Percentiles rank a stretch among this genome's conserved stretches.
These are phyloP conservation scores for Scutellaria barbata DNA, from an alignment of 257 asterid species.

Conservation along the genomic window DNA sequence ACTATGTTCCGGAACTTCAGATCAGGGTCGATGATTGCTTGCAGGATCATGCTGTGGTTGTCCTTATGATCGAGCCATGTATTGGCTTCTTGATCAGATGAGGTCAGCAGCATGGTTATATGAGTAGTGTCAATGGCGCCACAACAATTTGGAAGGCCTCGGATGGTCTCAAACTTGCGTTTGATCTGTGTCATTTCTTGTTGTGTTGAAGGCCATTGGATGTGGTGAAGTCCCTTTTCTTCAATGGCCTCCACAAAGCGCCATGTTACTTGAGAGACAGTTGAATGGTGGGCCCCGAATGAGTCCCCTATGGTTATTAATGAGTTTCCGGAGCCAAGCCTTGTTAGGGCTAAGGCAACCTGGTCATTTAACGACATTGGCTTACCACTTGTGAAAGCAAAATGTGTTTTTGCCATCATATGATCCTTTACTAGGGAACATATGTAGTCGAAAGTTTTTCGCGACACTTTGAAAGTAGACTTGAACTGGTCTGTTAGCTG, in stretches of 20 bases:
- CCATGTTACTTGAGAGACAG: constrained; percentile 94
- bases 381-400: constrained; percentile 62
- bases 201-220: constrained; percentile 76
- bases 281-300: constrained; percentile 81
- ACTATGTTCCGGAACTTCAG: constrained; percentile 67
- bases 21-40: constrained; percentile 77
- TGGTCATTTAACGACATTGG: constrained; percentile 75
- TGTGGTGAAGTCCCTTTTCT: constrained; percentile 63
- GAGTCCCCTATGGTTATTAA: constrained; percentile 79
- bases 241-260: constrained; percentile 93
- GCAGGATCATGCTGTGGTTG: constrained; percentile 86
- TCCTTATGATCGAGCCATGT: constrained; percentile 65
- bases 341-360: constrained; percentile 77
- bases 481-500: constrained; percentile 55
- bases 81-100: constrained; percentile 67
- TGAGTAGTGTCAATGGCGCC: constrained; percentile 84
- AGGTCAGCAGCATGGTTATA: constrained; percentile 67
- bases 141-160: constrained; percentile 88
- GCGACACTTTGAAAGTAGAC: constrained; percentile 66
- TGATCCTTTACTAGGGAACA: constrained; percentile 72
- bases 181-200: constrained; percentile 49
- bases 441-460: constrained; percentile 75
- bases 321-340: constrained; percentile 87
- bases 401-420: constrained; percentile 76
- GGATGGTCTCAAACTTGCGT: constrained; percentile 58